These are phyloP conservation scores for Quercus rubra DNA, from an alignment of 306 rosid genomes.

Conservation along the genomic window DNA sequence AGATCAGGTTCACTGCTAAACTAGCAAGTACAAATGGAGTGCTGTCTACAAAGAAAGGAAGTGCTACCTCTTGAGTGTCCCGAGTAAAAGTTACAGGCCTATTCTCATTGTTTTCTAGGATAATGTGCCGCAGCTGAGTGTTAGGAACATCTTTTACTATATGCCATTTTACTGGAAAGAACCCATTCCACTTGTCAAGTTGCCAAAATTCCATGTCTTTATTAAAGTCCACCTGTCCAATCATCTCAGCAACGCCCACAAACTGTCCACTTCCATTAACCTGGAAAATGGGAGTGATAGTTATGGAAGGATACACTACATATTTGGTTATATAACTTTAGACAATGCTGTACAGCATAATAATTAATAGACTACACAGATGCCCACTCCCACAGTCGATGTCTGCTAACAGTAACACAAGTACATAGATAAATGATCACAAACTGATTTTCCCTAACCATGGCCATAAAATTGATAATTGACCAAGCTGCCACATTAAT, in stretches of 20 bases:
- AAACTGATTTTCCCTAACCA: background rate
- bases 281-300: conserved; percentile 27
- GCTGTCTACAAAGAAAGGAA: background rate
- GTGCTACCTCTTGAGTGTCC: conserved; percentile 88
- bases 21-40: background rate
- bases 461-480: too few species aligned
- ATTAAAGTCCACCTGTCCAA: conserved; percentile 66
- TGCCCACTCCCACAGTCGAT: conserved; percentile 1
- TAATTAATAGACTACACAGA: background rate
- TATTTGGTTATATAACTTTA: background rate
- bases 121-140: conserved; percentile 56
- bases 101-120: conserved; percentile 65
- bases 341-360: background rate
- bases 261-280: conserved; percentile 86
- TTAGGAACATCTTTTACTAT: conserved; percentile 76
- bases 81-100: conserved; percentile 64
- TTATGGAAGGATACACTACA: background rate
- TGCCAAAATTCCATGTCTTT: conserved; percentile 85
- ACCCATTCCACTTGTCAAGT: conserved; percentile 70
- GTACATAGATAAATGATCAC: conserved; percentile 11
- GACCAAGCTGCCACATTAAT: background rate
- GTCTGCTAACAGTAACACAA: background rate
- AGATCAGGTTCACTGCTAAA: background rate
- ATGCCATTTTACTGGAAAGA: conserved; percentile 86
- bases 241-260: conserved; percentile 85